Evolutionary conservation across 1,139 yeast species (phyloP), one percentile per base, ranked within the genome.

Genomic region (Petasospora rhodanensis): DNA sequence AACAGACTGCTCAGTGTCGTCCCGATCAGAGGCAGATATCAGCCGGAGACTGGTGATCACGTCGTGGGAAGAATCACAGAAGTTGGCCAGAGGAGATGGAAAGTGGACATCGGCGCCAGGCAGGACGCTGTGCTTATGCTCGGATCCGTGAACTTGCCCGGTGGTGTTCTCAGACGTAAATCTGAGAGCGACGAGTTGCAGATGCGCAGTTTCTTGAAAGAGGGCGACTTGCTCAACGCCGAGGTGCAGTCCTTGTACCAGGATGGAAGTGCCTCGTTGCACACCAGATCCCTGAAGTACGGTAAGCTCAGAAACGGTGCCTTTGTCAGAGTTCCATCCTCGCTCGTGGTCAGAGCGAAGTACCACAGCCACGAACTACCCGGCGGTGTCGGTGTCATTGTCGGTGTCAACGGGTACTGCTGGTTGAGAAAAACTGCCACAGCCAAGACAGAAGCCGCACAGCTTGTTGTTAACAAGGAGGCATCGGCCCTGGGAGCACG

Each of bases 41-140:
- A 76, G 26, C 96, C 98, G 1, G 97, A 87, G 49, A 87, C 95
- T 6, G 98, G 98, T 41, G 98, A 93, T 55, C 97, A 93, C 58
- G 73, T 93, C 13, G 79, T 93, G 22, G 99, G 99, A 1, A 66
- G 98, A 44, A 82, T 93, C 49, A 82, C 94, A 2, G 98, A 91
- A 51, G 97, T 91, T 6, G 95, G 95, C 0, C 81, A 82, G 47
- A 84, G 83, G 55, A 68, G 97, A 48, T 93, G 99, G 98, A 87
- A 83, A 55, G 97, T 93, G 14, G 96, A 91, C 51, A 86, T 93
- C 49, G 97, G 98, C 12, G 85, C 86, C 14, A 81, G 79, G 49
- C 96, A 86, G 52, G 94, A 87, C 55, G 98, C 96, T 0, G 78
- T 85, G 0, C 64, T 93, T 43, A 81, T 86, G 86, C 68, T 93